Percentiles rank a stretch among this genome's conserved stretches.
These are phyloP conservation scores for Chaetomium fimeti DNA, from an alignment of 495 filamentous ascomycete species.

Conservation along the genomic window DNA sequence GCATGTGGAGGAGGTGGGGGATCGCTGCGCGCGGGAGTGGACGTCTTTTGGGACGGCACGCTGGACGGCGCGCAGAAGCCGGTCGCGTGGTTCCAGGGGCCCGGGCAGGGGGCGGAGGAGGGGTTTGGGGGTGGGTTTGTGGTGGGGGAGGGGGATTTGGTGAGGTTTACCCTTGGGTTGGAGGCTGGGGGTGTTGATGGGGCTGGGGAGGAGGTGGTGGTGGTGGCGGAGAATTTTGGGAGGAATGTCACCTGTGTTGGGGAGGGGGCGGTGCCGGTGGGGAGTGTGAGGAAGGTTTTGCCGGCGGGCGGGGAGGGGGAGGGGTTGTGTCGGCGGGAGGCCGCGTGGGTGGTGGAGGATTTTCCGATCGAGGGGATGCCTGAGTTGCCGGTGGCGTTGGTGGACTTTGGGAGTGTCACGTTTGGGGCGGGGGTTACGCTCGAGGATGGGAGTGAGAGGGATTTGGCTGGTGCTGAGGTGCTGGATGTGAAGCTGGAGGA, in stretches of 20 bases:
- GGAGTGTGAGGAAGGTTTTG: background rate
- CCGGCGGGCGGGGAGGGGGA: background rate
- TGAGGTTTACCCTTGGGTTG: constrained; percentile 11
- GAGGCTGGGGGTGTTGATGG: background rate
- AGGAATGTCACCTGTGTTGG: background rate
- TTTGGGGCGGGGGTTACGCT: constrained; percentile 23
- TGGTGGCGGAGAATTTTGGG: constrained; percentile 31
- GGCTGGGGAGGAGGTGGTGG: constrained; percentile 7
- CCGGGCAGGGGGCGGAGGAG: background rate
- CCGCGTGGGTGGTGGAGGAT: constrained; percentile 33
- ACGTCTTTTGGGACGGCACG: constrained; percentile 31
- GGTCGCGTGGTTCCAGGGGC: constrained; percentile 29
- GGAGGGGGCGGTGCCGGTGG: background rate
- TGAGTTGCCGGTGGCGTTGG: constrained; percentile 29
- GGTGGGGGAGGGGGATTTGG: constrained; percentile 23
- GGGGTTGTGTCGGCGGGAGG: constrained; percentile 25
- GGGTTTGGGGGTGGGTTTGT: constrained; percentile 26
- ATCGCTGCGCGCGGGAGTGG: constrained; percentile 32
- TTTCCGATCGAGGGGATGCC: constrained; percentile 28
- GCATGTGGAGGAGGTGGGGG: background rate
- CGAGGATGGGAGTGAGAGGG: constrained; percentile 1
- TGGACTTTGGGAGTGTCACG: constrained; percentile 27
- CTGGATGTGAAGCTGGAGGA: constrained; percentile 23
- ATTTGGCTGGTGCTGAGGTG: constrained; percentile 23
- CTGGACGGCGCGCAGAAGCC: constrained; percentile 21